Evolutionary conservation across 306 rosid species (phyloP).

Genomic region (Acacia melanoxylon): DNA sequence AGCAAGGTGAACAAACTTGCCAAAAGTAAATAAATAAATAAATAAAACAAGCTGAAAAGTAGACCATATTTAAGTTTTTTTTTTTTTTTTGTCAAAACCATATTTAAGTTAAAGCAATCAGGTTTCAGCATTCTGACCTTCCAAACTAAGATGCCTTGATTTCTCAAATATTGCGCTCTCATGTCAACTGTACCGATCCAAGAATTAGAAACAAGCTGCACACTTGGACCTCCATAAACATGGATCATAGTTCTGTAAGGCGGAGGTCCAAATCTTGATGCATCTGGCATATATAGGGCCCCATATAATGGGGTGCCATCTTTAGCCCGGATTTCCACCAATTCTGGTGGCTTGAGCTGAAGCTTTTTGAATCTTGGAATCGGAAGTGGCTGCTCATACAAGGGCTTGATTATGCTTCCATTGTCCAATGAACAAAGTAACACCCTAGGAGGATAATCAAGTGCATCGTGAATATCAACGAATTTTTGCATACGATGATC

Average conservation of each 20-base stretch:
- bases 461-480: constrained; percentile 79
- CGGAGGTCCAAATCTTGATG: constrained; percentile 87
- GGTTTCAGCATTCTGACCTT: constrained; percentile 64
- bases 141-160: constrained; percentile 90
- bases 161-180: constrained; percentile 88
- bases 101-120: constrained; percentile 14
- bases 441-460: constrained; percentile 79
- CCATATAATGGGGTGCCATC: constrained; percentile 78
- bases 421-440: constrained; percentile 79
- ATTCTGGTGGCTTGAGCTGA: constrained; percentile 85
- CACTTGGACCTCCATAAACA: constrained; percentile 94
- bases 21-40: background rate
- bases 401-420: constrained; percentile 71
- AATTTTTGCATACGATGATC: constrained; percentile 83
- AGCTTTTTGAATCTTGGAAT: constrained; percentile 68
- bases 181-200: constrained; percentile 89
- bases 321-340: constrained; percentile 57
- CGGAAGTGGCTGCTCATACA: constrained; percentile 65
- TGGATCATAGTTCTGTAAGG: constrained; percentile 92
- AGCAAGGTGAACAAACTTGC: background rate
- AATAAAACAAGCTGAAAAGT: background rate
- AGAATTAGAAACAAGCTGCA: constrained; percentile 82
- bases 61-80: background rate
- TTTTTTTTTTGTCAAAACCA: too few relatives aligned
- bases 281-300: constrained; percentile 81